Conservation (phyloP, 1,139 yeast genomes). For the Blastobotrys aristatus region DNA sequence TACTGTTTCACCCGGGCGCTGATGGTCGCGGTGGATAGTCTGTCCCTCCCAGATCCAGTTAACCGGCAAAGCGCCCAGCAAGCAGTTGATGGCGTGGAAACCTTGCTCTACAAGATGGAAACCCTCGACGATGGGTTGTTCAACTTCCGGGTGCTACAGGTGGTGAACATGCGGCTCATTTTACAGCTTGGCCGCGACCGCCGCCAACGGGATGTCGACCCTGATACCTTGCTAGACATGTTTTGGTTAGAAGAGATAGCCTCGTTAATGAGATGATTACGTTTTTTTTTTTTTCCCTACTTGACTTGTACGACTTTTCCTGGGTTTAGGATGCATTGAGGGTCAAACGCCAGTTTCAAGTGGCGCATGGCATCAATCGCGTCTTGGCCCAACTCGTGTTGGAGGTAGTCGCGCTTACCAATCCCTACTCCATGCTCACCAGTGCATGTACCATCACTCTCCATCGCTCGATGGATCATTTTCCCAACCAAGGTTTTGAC, state of each 20-base stretch:
- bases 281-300: background rate
- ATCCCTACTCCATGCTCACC: conserved; percentile 87
- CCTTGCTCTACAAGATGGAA: background rate
- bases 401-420: conserved; percentile 63
- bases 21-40: conserved; percentile 1
- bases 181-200: background rate
- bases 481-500: conserved; percentile 55
- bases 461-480: conserved; percentile 63
- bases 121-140: conserved; percentile 3
- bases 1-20: conserved; percentile 2
- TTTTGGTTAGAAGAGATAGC: no score
- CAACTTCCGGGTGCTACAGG: conserved; percentile 1
- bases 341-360: conserved; percentile 65
- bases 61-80: background rate
- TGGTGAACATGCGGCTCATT: background rate
- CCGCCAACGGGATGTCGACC: background rate
- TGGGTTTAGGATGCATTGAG: conserved; percentile 64
- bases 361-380: conserved; percentile 68
- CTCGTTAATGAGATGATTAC: background rate
- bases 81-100: background rate
- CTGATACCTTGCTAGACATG: background rate
- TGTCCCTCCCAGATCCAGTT: background rate
- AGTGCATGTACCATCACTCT: conserved; percentile 73
- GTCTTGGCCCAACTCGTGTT: conserved; percentile 64
- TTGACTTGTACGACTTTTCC: conserved; percentile 49